Conservation (phyloP, 176 grass and related monocot species). For the Cocos nucifera region DNA sequence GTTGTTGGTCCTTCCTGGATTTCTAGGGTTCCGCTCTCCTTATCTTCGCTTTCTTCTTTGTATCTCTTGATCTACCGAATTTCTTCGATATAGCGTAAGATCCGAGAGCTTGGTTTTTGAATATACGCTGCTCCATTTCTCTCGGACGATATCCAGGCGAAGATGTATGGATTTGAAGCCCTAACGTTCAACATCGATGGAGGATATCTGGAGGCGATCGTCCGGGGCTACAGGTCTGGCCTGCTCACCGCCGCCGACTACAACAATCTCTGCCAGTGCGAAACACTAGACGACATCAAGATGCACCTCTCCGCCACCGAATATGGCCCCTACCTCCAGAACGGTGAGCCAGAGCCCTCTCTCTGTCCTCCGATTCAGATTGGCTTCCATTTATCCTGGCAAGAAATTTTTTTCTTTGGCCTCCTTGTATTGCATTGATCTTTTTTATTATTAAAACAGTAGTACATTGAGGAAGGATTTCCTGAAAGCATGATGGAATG, state of each 20-base stretch:
- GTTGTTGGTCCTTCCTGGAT: no score
- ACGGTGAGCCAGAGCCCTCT: constrained; percentile 38
- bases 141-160: no score
- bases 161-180: constrained; percentile 95
- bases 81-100: no score
- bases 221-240: constrained; percentile 74
- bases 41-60: no score
- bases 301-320: constrained; percentile 98
- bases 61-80: no score
- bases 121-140: no score
- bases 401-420: no score
- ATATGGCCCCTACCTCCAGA: constrained; percentile 84
- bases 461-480: no score
- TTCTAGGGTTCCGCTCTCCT: no score
- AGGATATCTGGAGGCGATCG: constrained; percentile 94
- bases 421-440: background rate
- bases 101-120: no score
- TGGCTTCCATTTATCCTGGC: background rate
- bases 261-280: constrained; percentile 99
- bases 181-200: constrained; percentile 95
- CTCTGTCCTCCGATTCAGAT: background rate
- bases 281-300: constrained; percentile 93
- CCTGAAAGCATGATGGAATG: no score
- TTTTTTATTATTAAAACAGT: no score
- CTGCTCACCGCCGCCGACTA: constrained; percentile 88